A percentile compares a stretch with the other conserved stretches of the same genome.
Evolutionary conservation across 345 rosid species (phyloP).

Genomic region (Excoecaria agallocha): DNA sequence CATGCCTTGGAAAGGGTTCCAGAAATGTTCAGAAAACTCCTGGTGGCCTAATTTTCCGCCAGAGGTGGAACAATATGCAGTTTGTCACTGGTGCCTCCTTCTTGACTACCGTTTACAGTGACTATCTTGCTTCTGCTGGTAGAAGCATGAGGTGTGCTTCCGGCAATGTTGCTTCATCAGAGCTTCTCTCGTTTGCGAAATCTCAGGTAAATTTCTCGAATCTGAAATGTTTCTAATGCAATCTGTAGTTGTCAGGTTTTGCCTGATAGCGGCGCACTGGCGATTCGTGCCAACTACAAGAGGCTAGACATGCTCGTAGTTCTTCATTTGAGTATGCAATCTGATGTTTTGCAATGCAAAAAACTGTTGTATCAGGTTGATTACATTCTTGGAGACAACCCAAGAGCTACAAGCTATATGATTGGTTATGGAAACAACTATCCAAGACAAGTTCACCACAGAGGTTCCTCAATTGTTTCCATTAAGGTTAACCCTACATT

Average conservation of each 20-base stretch:
- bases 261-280: no score
- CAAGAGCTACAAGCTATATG: conserved; percentile 94
- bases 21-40: conserved; percentile 77
- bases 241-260: no score
- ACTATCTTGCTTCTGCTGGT: conserved; percentile 72
- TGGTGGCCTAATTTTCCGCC: conserved; percentile 87
- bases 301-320: not conserved
- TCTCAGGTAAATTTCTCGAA: conserved; percentile 55
- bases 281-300: no score
- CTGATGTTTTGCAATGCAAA: conserved; percentile 7
- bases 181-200: conserved; percentile 77
- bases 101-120: conserved; percentile 72
- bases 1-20: conserved; percentile 66
- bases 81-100: conserved; percentile 88
- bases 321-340: not conserved
- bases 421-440: conserved; percentile 94
- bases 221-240: not conserved
- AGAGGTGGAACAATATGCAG: conserved; percentile 96
- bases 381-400: conserved; percentile 96
- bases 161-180: conserved; percentile 52
- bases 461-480: conserved; percentile 91
- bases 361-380: conserved; percentile 50
- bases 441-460: conserved; percentile 86
- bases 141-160: conserved; percentile 56
- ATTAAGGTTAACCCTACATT: conserved; percentile 56